Base-by-base conservation (phyloP, 495 filamentous ascomycete species). In the Penicillium subrubescens region DNA sequence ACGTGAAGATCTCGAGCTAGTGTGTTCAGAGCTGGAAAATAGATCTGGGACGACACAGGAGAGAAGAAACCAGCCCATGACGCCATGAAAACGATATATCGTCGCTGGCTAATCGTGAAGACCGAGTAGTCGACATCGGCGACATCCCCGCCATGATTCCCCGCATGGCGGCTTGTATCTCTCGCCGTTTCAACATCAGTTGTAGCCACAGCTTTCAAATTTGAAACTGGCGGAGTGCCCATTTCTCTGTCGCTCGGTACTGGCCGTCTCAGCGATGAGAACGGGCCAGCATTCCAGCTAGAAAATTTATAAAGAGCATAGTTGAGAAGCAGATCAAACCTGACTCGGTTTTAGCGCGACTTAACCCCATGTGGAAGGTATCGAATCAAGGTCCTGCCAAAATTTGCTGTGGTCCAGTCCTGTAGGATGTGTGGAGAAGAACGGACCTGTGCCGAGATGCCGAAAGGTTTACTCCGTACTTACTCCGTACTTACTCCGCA, bases 11-110 rank as follows among this genome's bases (percentile, higher is more conserved):
- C 84, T 3, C 62, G 58, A 0, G 89, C 77, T 11, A 92, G 67
- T n/a, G 84, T 72, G 57, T 84, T 86, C 43, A 94, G 75, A 4
- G 89, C 89, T 2, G 90, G 90, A 58, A 91, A 91, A 72, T 93
- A 93, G 44, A 91, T 92, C 67, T 88, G 88, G 23, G 88, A 87
- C 0, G 88, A 89, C 29, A 92, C 81, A 2, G 90, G 89, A 0
- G 88, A 90, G 71, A 91, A 85, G 67, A 92, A 89, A 41, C 85
- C 83, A 12, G 85, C 85, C 57, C 82, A 81, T 27, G 86, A 84
- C 17, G 86, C 84, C 83, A 92, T 87, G 55, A 81, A 77, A 15
- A 90, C 77, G 55, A 90, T 86, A 57, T 63, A 72, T 8, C 67
- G 60, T 31, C 67, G 64, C 59, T 75, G 71, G 29, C 51, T 52